Percentiles rank a stretch among this genome's conserved stretches.
Conservation (phyloP, 192 early-diverging fungal genomes). For the Rhizophlyctis rosea region DNA sequence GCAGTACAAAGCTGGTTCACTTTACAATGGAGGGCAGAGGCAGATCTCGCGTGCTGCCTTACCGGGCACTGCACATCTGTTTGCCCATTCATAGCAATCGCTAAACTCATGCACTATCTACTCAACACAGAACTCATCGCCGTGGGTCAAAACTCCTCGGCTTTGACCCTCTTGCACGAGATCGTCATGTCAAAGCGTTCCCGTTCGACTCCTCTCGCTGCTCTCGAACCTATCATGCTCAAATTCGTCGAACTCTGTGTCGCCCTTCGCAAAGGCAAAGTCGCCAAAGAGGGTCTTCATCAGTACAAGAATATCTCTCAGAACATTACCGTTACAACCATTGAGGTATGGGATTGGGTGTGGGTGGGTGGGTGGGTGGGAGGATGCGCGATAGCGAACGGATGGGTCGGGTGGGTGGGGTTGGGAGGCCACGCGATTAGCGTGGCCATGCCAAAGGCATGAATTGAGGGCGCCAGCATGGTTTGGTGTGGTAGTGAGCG, state of each 20-base stretch:
- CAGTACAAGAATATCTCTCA: slow-evolving; percentile 99
- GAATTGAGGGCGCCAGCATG: too few relatives aligned
- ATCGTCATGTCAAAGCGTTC: slow-evolving; percentile 88
- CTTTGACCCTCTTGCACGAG: slow-evolving; percentile 86
- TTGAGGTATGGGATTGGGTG: slow-evolving; percentile 63
- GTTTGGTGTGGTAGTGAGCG: too few relatives aligned
- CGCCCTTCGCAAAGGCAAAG: slow-evolving; percentile 80
- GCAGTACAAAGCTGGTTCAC: neutral
- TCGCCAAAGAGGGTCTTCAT: slow-evolving; percentile 91
- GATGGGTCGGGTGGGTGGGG: neutral
- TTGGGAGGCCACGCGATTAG: neutral
- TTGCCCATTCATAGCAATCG: neutral
- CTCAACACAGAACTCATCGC: slow-evolving; percentile 65
- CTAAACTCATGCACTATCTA: slow-evolving; percentile 5
- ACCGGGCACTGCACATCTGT: neutral
- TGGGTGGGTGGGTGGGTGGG: neutral
- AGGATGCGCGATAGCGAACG: neutral
- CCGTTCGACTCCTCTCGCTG: slow-evolving; percentile 70
- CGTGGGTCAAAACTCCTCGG: slow-evolving; percentile 79
- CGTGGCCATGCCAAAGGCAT: too few relatives aligned
- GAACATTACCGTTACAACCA: slow-evolving; percentile 84
- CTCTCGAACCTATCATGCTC: slow-evolving; percentile 90
- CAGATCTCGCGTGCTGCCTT: neutral
- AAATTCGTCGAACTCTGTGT: slow-evolving; percentile 92
- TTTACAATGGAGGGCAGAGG: neutral